These are phyloP conservation scores for Cladobotryum protrusum DNA, from an alignment of 2,329 filamentous ascomycete genomes.

Conservation along the genomic window DNA sequence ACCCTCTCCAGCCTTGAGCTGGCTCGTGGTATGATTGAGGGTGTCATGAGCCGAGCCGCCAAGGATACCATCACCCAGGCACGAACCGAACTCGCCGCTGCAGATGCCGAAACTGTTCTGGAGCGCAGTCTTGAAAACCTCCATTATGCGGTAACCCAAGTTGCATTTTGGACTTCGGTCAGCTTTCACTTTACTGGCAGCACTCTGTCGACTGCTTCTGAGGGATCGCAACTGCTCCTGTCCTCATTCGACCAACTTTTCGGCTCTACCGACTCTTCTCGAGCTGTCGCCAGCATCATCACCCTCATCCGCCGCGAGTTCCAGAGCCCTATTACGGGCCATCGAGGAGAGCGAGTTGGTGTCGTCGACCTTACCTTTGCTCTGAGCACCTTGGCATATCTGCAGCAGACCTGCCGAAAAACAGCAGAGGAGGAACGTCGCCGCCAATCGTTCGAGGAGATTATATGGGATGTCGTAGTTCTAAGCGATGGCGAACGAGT, in stretches of 20 bases:
- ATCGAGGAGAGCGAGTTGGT: conserved; percentile 52
- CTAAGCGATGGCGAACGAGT: conserved; percentile 52
- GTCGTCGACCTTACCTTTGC: conserved; percentile 56
- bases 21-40: conserved; percentile 48
- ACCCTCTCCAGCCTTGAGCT: conserved; percentile 53
- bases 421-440: conserved; percentile 44
- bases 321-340: conserved; percentile 54
- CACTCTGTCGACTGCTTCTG: conserved; percentile 47
- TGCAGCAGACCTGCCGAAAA: conserved; percentile 52
- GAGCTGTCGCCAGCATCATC: conserved; percentile 61
- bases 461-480: conserved; percentile 62
- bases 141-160: conserved; percentile 50
- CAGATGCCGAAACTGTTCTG: conserved; percentile 51
- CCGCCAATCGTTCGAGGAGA: conserved; percentile 45
- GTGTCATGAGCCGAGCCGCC: conserved; percentile 47
- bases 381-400: conserved; percentile 53
- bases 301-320: conserved; percentile 59
- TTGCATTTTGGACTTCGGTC: conserved; percentile 56
- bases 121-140: conserved; percentile 51
- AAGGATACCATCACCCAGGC: conserved; percentile 42
- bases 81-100: conserved; percentile 39
- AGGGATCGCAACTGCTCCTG: conserved; percentile 52
- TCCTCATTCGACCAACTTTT: conserved; percentile 58
- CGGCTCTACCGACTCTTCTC: conserved; percentile 62
- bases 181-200: conserved; percentile 54